These are phyloP conservation scores for Heliocybe sulcata DNA, from an alignment of 1,284 basidiomycete species.

Conservation along the genomic window DNA sequence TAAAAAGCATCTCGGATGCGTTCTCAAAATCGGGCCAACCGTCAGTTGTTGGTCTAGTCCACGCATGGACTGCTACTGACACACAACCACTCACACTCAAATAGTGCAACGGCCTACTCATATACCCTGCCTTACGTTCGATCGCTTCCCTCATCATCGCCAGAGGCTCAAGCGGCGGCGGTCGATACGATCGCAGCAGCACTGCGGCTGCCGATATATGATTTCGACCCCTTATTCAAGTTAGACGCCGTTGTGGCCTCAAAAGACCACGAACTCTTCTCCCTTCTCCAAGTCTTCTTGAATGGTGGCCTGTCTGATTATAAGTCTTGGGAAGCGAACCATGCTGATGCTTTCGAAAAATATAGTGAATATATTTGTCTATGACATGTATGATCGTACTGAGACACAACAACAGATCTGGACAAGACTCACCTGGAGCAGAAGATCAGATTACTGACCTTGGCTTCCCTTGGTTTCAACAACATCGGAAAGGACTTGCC, in stretches of 20 bases:
- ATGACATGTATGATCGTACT: not conserved
- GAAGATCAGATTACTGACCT: slow-evolving; percentile 78
- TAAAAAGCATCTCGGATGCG: slow-evolving; percentile 59
- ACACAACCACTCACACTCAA: slow-evolving; percentile 2
- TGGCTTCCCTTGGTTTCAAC: slow-evolving; percentile 74
- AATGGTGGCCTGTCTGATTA: slow-evolving; percentile 62
- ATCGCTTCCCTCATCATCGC: slow-evolving; percentile 46
- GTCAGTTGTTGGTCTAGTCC: slow-evolving; percentile 30
- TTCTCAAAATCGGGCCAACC: slow-evolving; percentile 51
- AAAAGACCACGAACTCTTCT: slow-evolving; percentile 61
- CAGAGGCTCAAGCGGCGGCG: slow-evolving; percentile 43
- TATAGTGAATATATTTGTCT: slow-evolving; percentile 41
- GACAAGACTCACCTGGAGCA: slow-evolving; percentile 55
- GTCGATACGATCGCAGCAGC: slow-evolving; percentile 60
- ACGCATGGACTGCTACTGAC: not conserved
- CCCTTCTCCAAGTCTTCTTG: slow-evolving; percentile 68
- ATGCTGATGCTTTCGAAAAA: slow-evolving; percentile 46
- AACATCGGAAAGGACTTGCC: slow-evolving; percentile 72
- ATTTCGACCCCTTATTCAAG: slow-evolving; percentile 79
- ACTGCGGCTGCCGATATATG: slow-evolving; percentile 68
- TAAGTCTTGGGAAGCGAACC: slow-evolving; percentile 50
- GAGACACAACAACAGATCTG: slow-evolving; percentile 30
- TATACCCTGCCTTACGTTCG: slow-evolving; percentile 58
- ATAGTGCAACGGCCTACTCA: slow-evolving; percentile 53
- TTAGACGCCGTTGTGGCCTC: slow-evolving; percentile 66